Evolutionary conservation across 2,329 filamentous ascomycete species (phyloP).

Genomic region (Colletotrichum ledebouriae): DNA sequence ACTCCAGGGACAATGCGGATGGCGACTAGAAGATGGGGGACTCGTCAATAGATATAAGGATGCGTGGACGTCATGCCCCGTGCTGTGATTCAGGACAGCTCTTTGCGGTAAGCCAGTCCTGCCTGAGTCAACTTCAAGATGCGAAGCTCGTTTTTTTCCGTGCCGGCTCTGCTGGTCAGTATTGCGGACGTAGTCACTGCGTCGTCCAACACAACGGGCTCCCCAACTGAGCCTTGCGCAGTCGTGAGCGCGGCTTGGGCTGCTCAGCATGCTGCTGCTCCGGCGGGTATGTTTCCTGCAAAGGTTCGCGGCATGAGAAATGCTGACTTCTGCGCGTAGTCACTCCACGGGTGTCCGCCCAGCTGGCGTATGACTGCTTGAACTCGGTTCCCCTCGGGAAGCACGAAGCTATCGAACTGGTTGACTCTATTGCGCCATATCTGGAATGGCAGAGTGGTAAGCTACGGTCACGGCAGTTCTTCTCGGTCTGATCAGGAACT

Average conservation of each 20-base stretch:
- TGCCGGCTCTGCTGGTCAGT: conserved; percentile 24
- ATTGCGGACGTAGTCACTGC: neutral
- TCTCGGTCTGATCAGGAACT: neutral
- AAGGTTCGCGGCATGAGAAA: neutral
- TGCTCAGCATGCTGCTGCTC: conserved; percentile 20
- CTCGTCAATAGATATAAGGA: conserved; percentile 11
- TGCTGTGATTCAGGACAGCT: neutral
- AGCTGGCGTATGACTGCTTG: conserved; percentile 56
- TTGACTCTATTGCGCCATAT: conserved; percentile 56
- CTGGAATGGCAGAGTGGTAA: conserved; percentile 57
- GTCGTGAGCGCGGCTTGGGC: conserved; percentile 27
- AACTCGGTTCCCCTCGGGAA: conserved; percentile 57
- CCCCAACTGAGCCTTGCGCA: conserved; percentile 31
- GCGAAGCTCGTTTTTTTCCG: conserved; percentile 22
- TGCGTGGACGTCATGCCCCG: neutral
- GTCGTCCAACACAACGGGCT: conserved; percentile 11
- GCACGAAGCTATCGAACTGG: conserved; percentile 54
- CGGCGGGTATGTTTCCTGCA: conserved; percentile 7
- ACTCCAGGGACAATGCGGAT: conserved; percentile 12
- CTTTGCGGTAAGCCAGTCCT: neutral
- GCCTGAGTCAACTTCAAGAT: conserved; percentile 16
- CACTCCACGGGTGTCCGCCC: conserved; percentile 49
- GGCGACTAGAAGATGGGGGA: neutral
- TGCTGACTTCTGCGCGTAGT: neutral
- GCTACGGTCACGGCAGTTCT: neutral